Evolutionary conservation across 2,329 filamentous ascomycete species (phyloP), one percentile per base, ranked within the genome.

Genomic region (Ophiognomonia clavigignenti-juglandacearum): DNA sequence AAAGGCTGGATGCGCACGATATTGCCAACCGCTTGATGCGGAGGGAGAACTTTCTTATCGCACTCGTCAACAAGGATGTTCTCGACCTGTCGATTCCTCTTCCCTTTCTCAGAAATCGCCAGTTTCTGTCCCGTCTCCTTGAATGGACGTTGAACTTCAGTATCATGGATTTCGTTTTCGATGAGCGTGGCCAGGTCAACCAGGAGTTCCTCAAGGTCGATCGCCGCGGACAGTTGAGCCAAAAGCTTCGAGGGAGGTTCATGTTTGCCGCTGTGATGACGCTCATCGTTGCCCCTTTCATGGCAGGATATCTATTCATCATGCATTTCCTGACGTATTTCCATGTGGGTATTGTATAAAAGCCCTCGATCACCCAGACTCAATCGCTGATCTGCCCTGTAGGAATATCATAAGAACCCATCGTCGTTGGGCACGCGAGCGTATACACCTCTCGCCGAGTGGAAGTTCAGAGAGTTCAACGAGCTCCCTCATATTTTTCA

Each of bases 401-500:
- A 89, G 85, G 92, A 98, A 71, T 96, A 95, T 61, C 90, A 96
- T 66, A 95, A 91, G 60, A 95, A 96, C 53, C 92, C 89, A 0
- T 83, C 88, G 1, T 84, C 90, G 53, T 79, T 96, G 31, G 86
- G 88, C n/a, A 85, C 89, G 14, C 83, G 93, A 34, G 85, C 90
- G 55, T 98, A 96, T 62, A 97, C 92, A 0, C 88, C 90, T 1
- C 78, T 96, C 42, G 93, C 93, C 0, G 87, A 96, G 63, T 98
- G 93, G 93, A 97, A 96, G 59, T 96, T 98, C 54, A 85, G 93
- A 39, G 92, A 97, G 63, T 98, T 97, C 75, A 98, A 98, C 59
- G 93, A 98, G 64, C 75, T 98, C 1, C 85, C 86, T 47, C 93
- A 98, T 64, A 75, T 97, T 2, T 98, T 97, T 59, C 80, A 90